phyloP scores from a whole-genome alignment of 1,139 yeast genomes.

The Waltiozyma sp. region DNA sequence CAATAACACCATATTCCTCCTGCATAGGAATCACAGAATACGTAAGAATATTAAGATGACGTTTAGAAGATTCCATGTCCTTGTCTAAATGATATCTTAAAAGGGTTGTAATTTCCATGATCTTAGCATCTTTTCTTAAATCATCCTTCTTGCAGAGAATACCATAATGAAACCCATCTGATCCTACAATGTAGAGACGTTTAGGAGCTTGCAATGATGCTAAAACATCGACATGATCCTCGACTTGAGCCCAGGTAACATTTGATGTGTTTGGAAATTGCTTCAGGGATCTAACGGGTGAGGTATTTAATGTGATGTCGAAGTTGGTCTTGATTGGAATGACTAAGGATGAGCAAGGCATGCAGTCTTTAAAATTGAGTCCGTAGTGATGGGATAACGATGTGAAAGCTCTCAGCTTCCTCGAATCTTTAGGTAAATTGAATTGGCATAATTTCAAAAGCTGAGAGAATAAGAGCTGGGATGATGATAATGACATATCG shows the following conservation, averaged over 20 bases:
- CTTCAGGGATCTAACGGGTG: constrained; percentile 32
- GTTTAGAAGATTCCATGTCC: constrained; percentile 61
- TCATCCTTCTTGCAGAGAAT: constrained; percentile 87
- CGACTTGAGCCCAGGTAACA: constrained; percentile 45
- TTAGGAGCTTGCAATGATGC: constrained; percentile 83
- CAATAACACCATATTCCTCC: constrained; percentile 83
- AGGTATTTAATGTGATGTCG: constrained; percentile 41
- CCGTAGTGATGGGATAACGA: not conserved
- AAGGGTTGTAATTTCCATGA: constrained; percentile 86
- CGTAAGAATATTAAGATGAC: constrained; percentile 62
- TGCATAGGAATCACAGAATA: constrained; percentile 86
- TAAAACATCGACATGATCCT: constrained; percentile 57
- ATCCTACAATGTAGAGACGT: constrained; percentile 64
- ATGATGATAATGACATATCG: not conserved
- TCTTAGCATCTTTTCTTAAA: constrained; percentile 87
- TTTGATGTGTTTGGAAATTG: constrained; percentile 47
- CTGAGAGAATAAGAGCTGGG: constrained; percentile 37
- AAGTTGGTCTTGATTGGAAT: constrained; percentile 75
- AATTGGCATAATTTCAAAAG: constrained; percentile 42
- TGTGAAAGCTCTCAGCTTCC: not conserved
- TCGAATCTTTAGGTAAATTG: constrained; percentile 6
- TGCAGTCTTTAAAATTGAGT: not conserved
- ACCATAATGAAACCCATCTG: constrained; percentile 61
- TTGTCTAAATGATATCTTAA: constrained; percentile 61
- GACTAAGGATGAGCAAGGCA: constrained; percentile 34